Evolutionary conservation across 2,329 filamentous ascomycete genomes (phyloP).

Genomic region (Lasiodiplodia theobromae): DNA sequence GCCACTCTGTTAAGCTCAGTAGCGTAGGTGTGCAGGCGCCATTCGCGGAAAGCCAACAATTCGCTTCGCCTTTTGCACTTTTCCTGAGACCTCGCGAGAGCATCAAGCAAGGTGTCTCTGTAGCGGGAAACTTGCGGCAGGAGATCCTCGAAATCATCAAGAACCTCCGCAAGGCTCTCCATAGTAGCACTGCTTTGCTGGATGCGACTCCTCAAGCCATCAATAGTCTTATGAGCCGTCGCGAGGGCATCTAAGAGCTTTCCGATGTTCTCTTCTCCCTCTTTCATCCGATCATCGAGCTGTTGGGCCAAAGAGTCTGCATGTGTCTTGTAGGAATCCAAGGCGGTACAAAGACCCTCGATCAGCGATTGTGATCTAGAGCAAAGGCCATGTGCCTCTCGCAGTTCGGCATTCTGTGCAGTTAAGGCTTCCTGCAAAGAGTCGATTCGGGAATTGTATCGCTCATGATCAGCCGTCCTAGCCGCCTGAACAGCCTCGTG

Average conservation of each 20-base stretch:
- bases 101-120: neutral
- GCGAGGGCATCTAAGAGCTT: too few species aligned
- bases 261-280: too few species aligned
- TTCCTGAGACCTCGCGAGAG: neutral
- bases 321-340: too few species aligned
- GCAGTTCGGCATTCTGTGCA: neutral
- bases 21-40: neutral
- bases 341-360: too few species aligned
- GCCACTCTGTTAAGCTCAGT: neutral
- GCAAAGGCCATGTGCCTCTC: neutral
- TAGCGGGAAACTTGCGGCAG: too few species aligned
- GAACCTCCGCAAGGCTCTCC: neutral
- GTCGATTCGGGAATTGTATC: neutral
- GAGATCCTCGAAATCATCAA: too few species aligned
- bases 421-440: neutral
- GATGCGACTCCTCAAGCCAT: too few species aligned
- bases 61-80: neutral
- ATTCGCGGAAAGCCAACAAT: neutral
- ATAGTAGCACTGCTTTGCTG: too few species aligned
- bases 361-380: neutral
- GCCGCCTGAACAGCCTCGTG: neutral
- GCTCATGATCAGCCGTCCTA: neutral
- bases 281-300: too few species aligned
- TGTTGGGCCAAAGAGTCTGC: too few species aligned
- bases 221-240: too few species aligned